These are phyloP conservation scores for Seiridium unicorne DNA, from an alignment of 2,329 filamentous ascomycete genomes.

Conservation along the genomic window DNA sequence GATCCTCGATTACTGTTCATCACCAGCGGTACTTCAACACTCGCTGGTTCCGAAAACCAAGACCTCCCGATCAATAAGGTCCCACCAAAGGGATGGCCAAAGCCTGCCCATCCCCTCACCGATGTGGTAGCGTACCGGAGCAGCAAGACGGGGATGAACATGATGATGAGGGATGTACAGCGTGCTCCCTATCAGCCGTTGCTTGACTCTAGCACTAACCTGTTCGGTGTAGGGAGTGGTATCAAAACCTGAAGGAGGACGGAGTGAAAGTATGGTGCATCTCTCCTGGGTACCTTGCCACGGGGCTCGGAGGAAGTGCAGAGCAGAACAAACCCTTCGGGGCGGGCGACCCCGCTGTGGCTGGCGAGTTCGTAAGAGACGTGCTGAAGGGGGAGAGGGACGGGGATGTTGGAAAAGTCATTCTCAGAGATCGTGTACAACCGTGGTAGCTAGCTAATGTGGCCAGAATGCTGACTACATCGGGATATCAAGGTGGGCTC, in stretches of 20 bases:
- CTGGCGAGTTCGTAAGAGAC: slow-evolving; percentile 22
- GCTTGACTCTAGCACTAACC: not conserved
- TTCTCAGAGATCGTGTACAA: slow-evolving; percentile 18
- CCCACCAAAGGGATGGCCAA: not conserved
- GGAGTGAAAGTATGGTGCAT: slow-evolving; percentile 44
- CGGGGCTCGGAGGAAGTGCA: slow-evolving; percentile 35
- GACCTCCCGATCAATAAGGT: not conserved
- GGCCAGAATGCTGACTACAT: not conserved
- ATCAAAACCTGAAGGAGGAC: not conserved
- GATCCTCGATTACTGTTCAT: slow-evolving; percentile 44
- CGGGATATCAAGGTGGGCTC: not conserved
- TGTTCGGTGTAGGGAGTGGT: not conserved
- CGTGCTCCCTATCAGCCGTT: not conserved
- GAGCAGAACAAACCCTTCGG: slow-evolving; percentile 15
- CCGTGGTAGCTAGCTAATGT: slow-evolving; percentile 17
- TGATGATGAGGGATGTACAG: not conserved
- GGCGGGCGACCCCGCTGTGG: slow-evolving; percentile 20
- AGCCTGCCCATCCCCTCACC: not conserved
- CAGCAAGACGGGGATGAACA: not conserved
- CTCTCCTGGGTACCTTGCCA: slow-evolving; percentile 48
- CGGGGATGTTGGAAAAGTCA: slow-evolving; percentile 21
- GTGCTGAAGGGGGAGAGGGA: slow-evolving; percentile 25
- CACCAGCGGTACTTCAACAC: slow-evolving; percentile 35
- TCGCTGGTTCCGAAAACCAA: slow-evolving; percentile 13
- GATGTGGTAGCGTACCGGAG: not conserved